Evolutionary conservation across 2,329 filamentous ascomycete genomes (phyloP).

Genomic region (Cytospora paraplurivora): DNA sequence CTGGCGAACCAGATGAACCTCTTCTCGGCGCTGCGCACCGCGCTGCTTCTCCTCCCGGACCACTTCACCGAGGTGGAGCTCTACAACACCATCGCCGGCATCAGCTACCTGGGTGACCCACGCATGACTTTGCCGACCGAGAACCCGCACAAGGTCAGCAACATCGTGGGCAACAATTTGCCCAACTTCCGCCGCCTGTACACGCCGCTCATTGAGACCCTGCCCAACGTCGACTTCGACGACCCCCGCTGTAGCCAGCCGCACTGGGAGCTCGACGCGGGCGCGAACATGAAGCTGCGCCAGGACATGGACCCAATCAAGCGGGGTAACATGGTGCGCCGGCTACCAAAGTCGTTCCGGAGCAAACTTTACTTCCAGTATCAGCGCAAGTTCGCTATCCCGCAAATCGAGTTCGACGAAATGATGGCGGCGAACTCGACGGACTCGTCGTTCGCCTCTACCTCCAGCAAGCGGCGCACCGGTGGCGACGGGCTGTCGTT

Average conservation of each 20-base stretch:
- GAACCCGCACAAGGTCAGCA: slow-evolving; percentile 87
- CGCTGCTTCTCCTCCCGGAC: slow-evolving; percentile 80
- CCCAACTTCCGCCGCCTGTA: slow-evolving; percentile 91
- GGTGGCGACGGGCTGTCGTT: slow-evolving; percentile 51
- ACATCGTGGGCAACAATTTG: slow-evolving; percentile 92
- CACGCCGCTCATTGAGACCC: slow-evolving; percentile 81
- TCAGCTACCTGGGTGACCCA: slow-evolving; percentile 95
- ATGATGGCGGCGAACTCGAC: slow-evolving; percentile 81
- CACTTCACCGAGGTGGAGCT: slow-evolving; percentile 84
- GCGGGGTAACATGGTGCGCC: slow-evolving; percentile 93
- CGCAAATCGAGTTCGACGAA: slow-evolving; percentile 76
- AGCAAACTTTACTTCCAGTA: slow-evolving; percentile 93
- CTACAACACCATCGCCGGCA: slow-evolving; percentile 86
- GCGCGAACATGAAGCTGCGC: slow-evolving; percentile 66
- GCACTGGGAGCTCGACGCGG: slow-evolving; percentile 65
- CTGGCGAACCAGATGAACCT: slow-evolving; percentile 96
- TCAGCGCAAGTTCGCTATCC: slow-evolving; percentile 85
- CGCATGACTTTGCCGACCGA: slow-evolving; percentile 91
- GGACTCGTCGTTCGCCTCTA: slow-evolving; percentile 60
- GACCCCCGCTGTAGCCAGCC: slow-evolving; percentile 60
- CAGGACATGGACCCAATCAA: slow-evolving; percentile 94
- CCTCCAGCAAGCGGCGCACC: slow-evolving; percentile 2
- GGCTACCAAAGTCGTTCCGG: slow-evolving; percentile 83
- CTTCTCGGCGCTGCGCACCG: slow-evolving; percentile 85
- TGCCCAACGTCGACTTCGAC: slow-evolving; percentile 83